Evolutionary conservation across 192 early-diverging fungal genomes (phyloP).

Genomic region (Thamnidium elegans): DNA sequence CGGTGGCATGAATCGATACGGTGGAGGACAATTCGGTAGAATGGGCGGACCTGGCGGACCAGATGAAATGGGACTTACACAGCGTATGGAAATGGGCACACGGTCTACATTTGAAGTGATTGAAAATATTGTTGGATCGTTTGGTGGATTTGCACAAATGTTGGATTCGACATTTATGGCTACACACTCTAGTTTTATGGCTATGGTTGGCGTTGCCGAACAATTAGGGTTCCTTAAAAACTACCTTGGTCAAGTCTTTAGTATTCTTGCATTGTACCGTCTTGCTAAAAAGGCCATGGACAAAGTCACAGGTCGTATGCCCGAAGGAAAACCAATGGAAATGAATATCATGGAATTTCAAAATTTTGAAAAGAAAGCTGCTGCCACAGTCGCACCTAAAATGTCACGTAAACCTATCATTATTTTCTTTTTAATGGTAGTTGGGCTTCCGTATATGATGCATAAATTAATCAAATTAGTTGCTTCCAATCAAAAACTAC

Average conservation of each 20-base stretch:
- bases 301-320: constrained; percentile 60
- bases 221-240: constrained; percentile 90
- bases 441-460: constrained; percentile 93
- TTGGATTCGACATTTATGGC: constrained; percentile 97
- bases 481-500: constrained; percentile 35
- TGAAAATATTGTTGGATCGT: constrained; percentile 90
- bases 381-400: constrained; percentile 28
- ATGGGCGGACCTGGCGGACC: constrained; percentile 37
- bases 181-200: constrained; percentile 90
- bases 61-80: constrained; percentile 67
- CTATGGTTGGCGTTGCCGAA: constrained; percentile 97
- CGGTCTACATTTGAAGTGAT: constrained; percentile 90
- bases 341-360: constrained; percentile 74
- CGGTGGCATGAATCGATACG: constrained; percentile 33
- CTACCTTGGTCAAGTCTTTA: constrained; percentile 83
- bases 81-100: constrained; percentile 86
- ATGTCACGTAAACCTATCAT: constrained; percentile 69
- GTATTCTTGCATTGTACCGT: constrained; percentile 73
- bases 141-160: constrained; percentile 98
- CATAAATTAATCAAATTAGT: constrained; percentile 81
- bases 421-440: constrained; percentile 79
- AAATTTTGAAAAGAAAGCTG: constrained; percentile 58
- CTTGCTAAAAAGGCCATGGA: constrained; percentile 65
- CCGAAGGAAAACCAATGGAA: constrained; percentile 68
- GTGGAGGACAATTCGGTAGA: constrained; percentile 32